Base-by-base conservation (phyloP, 495 filamentous ascomycete species). In the Neurospora sp. region DNA sequence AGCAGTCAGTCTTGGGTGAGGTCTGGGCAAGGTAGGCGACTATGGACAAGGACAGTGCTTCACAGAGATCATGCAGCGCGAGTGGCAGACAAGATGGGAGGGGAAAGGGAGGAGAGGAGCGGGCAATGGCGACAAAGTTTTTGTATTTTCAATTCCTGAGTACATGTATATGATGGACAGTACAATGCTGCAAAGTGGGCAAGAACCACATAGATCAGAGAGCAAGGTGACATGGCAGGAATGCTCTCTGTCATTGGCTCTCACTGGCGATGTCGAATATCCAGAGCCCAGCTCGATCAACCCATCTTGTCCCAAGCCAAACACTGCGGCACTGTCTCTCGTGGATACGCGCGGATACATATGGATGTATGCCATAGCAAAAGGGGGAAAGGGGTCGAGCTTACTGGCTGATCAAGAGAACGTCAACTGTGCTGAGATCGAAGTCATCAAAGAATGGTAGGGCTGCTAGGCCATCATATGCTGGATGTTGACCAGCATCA, bases 361-460 rank as follows among this genome's bases (percentile, higher is more conserved):
- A 35, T 62, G 12, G 6, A 18, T 62, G 54, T 35, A 62, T 35
- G 14, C 1, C 27, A 35, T 62, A 12, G 27, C 37, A 41, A 40
- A 72, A 74, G 31, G 74, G 75, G 74, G 27, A 71, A 54, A 78
- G 74, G 78, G 76, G 80, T 71, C 40, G 72, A 70, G 78, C 94
- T 89, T 93, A 97, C 94, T 99, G 96, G 89, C 93, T 97, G 77
- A 99, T 97, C 66, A 99, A 84, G 69, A 98, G 91, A 76, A 99
- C 92, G 83, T 99, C 96, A 49, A 99, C 95, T 7, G 93, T 97
- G 82, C 96, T 97, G 40, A 99, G 85, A 80, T 99, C 96, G 80
- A 98, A 99, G 79, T 99, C 95, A 80, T 99, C 96, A 80, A 97
- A 99, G 86, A 97, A 99, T 0, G 96, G 96, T 10, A 99, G 89